Evolutionary conservation across 129 eudicot species (phyloP), one percentile per base, ranked within the genome.

Genomic region (Smallanthus sonchifolius): DNA sequence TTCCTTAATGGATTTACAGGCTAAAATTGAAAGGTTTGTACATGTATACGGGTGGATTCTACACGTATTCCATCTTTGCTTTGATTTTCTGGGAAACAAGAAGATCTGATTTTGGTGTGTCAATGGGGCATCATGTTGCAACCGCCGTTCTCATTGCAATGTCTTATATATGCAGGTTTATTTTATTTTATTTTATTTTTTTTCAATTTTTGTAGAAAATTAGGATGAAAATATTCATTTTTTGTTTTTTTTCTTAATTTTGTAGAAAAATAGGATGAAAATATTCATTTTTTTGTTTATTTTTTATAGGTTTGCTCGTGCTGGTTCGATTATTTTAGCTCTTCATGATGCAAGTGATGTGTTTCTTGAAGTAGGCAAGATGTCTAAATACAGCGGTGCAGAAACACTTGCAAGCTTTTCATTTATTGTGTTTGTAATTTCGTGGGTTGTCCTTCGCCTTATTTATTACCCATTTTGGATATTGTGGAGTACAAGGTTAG

Each of bases 271-370:
- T 24, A 24, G 1, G 30, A 24, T 24, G 30, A 24, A 24, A 24
- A 24, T 24, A 24, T 24, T 24, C 30, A 24, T 24, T 24, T 24
- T 24, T 55, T 19, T 70, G 14, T 20, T 11, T 56, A 6, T 8
- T 67, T 67, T 42, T 42, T 87, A 74, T 87, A 92, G 98, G 74
- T 92, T 92, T 79, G 90, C 92, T 16, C 98, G 98, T 47, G 95
- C 77, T n/a, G 98, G 98, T 57, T 92, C 98, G 6, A 81, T 92
- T 63, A 85, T 92, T 70, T 77, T 92, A 77, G 98, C 98, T 72
- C 88, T 92, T 69, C 98, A 92, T 70, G 98, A 92, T 84, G 98
- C 98, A 11, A 92, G 96, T 77, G 98, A 92, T 77, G 95, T 92
- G 63, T 89, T 92, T 81, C 90, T 92, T 56, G 98, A 92, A 83